phyloP scores from a whole-genome alignment of 805 yeast genomes.

The Kurtzmaniella cleridarum region DNA sequence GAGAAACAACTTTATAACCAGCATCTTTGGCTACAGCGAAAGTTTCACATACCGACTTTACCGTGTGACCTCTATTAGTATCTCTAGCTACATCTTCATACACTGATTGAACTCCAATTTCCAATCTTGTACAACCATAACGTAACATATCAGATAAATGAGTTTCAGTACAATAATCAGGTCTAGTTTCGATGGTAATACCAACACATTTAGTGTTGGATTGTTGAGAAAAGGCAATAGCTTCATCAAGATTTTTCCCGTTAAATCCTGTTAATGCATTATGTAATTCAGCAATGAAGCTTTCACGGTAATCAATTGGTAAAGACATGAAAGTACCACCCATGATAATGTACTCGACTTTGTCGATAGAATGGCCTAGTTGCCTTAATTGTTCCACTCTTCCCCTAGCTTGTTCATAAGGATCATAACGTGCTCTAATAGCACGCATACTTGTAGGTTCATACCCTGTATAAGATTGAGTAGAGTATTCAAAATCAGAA shows the following conservation, averaged over 20 bases:
- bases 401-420: constrained; percentile 97
- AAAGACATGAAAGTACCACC: constrained; percentile 98
- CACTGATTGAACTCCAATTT: constrained; percentile 94
- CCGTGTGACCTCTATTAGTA: constrained; percentile 97
- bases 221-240: constrained; percentile 86
- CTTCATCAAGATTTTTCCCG: constrained; percentile 84
- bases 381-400: constrained; percentile 93
- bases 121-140: constrained; percentile 95
- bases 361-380: constrained; percentile 93
- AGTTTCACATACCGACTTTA: constrained; percentile 91
- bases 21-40: constrained; percentile 96
- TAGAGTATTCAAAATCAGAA: constrained; percentile 94
- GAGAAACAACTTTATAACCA: constrained; percentile 95
- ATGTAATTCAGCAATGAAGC: constrained; percentile 82
- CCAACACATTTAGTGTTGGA: constrained; percentile 97
- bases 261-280: constrained; percentile 93
- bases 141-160: constrained; percentile 93
- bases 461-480: constrained; percentile 97
- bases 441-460: constrained; percentile 99
- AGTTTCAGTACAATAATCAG: constrained; percentile 95
- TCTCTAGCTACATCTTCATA: constrained; percentile 98
- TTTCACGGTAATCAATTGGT: constrained; percentile 84
- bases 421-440: constrained; percentile 96
- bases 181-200: constrained; percentile 96
- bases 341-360: constrained; percentile 96